Base-by-base conservation (phyloP, 2,329 filamentous ascomycete species). In the Colletotrichum somersetense region DNA sequence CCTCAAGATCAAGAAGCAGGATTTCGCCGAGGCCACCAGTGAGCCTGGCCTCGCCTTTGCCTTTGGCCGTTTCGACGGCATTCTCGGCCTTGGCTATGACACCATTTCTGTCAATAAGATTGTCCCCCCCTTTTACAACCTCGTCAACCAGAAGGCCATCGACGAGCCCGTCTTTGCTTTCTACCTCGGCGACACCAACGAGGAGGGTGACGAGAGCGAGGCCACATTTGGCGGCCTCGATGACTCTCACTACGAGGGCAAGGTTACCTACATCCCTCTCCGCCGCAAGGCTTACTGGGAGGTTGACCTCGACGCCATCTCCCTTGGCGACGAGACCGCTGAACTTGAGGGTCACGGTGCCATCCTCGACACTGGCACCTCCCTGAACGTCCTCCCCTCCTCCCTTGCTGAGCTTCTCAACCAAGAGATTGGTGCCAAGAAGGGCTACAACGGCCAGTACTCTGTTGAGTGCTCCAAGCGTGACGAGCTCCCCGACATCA, bases 201-300 rank as follows among this genome's bases (percentile, higher is more conserved):
- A 83, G 33, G 89, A 92, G 33, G 90, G 91, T 62, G 89, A 91
- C 71, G 89, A 93, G 81, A 98, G 95, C 53, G 95, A 95, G 85
- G 95, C 91, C 73, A 91, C 92, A 76, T 99, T 99, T 76, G 96
- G 96, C 82, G 96, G 96, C 76, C 84, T 97, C 74, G 92, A 98
- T 83, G 86, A 94, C 85, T 86, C 87, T 80, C 94, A 96, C 87
- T 91, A 88, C 82, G 91, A 88, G 50, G 96, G 96, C 79, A 92
- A 98, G 83, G 89, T 99, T 79, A 93, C 91, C 81, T 97, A 95
- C 83, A 94, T 99, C 77, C 96, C 96, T 67, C 90, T 99, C 77
- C 94, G 96, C 83, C 94, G 96, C 82, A 98, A 98, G 92, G 96
- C 96, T 62, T 99, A 99, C 90, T 99, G 96, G 96, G 96, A 99